Evolutionary conservation across 148 eudicot species (phyloP), one percentile per base, ranked within the genome.

Genomic region (Vaccinium vitisidaea): DNA sequence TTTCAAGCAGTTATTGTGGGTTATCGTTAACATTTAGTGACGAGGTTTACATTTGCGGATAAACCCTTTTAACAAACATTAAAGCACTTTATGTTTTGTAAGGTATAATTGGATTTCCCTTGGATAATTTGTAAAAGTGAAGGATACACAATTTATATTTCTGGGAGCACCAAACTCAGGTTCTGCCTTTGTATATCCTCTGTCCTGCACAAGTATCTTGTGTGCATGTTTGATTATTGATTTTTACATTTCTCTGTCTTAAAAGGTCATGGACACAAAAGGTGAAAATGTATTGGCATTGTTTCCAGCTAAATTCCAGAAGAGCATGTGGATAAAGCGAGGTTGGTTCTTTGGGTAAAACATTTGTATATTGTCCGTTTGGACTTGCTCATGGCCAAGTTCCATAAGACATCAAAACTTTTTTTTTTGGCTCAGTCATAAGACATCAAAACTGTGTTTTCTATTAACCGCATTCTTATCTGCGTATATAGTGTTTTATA

Each of bases 311-410:
- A 97, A 93, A 87, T 97, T 97, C 80, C 98, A 94, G 85, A 97
- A 95, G 87, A 97, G 96, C 90, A 94, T 97, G 98, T 97, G 98
- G 98, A 94, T 94, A 27, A 97, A 94, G 89, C 90, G 85, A 90
- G 99, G 99, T 94, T 61, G 54, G 85, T 65, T 65, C 71, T 80
- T 80, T 8, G 39, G 7, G n/a, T 21, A 78, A 27, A 79, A 54
- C 67, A 32, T 11, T 58, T 1, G 53, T 32, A 25, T 58, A 55
- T 54, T 54, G 10, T 49, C 81, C 56, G 50, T 56, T 79, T 79
- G 49, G 49, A 30, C 36, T 12, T 3, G 12, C 39, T 80, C 69
- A 55, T 4, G 50, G 7, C 23, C 2, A 4, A 49, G 49, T 52
- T 15, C 19, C 14, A 27, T 27, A 12, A 69, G 30, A 27, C 58